Evolutionary conservation across 1,284 basidiomycete genomes (phyloP), one percentile per base, ranked within the genome.

Genomic region (Microbotryum saponariae): DNA sequence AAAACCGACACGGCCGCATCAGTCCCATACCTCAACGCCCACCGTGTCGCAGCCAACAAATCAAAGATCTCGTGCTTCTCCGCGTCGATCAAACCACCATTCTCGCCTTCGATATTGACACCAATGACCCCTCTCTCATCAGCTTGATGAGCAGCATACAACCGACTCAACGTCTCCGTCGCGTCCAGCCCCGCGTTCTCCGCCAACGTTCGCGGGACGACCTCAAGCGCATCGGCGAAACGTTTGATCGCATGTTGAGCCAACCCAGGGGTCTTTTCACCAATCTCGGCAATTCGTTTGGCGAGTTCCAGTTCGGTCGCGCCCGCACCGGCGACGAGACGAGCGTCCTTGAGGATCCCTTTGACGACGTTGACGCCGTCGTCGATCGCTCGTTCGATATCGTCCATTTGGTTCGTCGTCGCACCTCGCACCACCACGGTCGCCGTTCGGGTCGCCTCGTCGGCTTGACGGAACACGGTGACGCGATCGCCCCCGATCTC

Each of bases 401-500:
- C 96, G 75, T 99, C 96, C 58, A 98, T 79, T 69, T 86, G 85
- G 77, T 96, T 97, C 56, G 90, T 83, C 1, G 96, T 99, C 48
- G 96, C 94, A 6, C 96, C 96, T n/a, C 92, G 84, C 42, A 97
- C 79, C n/a, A 97, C 89, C 74, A 97, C 87, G 25, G 92, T 97
- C 44, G 92, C 87, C 44, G 91, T 97, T 51, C 85, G 80, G 33
- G 27, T 71, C 59, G 72, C 83, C 79, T 88, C 86, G 5, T 72
- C 75, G 58, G 79, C 78, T 76, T 98, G 96, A 50, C 94, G 83
- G 70, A 99, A 84, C 0, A 98, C 93, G 2, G 93, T 97, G 45
- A 97, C 96, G 55, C 94, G 86, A 78, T 99, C 96, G 7, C 96
- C 96, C 51, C 96, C 96, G 70, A 98, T 89, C 77, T 99, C 96